These are phyloP conservation scores for Yamadazyma jaroonii DNA, from an alignment of 1,139 yeast species.

Conservation along the genomic window DNA sequence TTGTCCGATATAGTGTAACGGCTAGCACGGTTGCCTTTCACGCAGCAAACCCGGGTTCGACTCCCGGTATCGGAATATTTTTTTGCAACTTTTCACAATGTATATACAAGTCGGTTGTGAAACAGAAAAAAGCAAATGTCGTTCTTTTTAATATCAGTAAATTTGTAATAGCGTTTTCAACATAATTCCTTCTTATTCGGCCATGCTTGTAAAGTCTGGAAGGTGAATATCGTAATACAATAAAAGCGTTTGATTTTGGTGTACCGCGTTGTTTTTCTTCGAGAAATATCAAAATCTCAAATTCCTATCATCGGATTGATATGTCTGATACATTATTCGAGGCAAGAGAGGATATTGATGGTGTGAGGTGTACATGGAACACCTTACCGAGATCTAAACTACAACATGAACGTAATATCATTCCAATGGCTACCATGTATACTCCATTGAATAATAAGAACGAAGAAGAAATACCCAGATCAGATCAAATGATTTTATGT, in stretches of 20 bases:
- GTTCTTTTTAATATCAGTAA: too few species aligned
- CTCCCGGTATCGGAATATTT: constrained; percentile 67
- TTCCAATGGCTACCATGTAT: constrained; percentile 64
- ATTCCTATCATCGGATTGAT: constrained; percentile 1
- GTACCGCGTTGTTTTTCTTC: not conserved
- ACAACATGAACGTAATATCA: constrained; percentile 55
- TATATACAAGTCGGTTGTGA: too few species aligned
- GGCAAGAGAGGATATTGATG: constrained; percentile 81
- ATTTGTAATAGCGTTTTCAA: too few species aligned
- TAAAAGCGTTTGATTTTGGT: too few species aligned
- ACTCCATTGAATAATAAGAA: constrained; percentile 62
- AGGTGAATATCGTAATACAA: too few species aligned
- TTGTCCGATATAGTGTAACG: constrained; percentile 75
- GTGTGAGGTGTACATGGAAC: constrained; percentile 90
- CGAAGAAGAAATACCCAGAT: constrained; percentile 37
- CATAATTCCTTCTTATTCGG: too few species aligned
- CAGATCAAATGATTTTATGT: constrained; percentile 36
- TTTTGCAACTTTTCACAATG: constrained; percentile 2
- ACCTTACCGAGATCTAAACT: constrained; percentile 62
- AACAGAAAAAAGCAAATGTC: too few species aligned
- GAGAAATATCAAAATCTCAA: constrained; percentile 1
- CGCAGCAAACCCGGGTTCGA: constrained; percentile 83
- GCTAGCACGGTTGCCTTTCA: constrained; percentile 83
- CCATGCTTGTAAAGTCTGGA: too few species aligned
- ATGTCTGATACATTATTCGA: constrained; percentile 46